phyloP scores from a whole-genome alignment of 371 early-diverging fungal species.

The Conidiobolus incongruus region DNA sequence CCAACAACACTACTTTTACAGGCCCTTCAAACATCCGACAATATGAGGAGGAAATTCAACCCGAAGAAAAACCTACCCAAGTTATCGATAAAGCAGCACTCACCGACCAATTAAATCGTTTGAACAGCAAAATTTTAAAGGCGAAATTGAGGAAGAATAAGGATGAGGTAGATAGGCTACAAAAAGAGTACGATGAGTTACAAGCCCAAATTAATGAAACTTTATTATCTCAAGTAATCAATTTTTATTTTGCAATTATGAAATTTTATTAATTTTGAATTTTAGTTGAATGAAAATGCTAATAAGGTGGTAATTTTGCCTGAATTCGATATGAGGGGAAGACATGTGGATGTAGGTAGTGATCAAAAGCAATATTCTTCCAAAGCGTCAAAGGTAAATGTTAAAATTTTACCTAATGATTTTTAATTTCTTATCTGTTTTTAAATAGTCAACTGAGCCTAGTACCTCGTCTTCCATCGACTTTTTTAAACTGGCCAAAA shows the following conservation, averaged over 20 bases:
- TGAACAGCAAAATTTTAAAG: neutral
- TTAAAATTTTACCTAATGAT: neutral
- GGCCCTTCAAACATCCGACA: neutral
- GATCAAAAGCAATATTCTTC: neutral
- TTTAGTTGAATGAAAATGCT: no score
- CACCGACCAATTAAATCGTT: neutral
- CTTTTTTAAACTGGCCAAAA: neutral
- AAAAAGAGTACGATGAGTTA: no score
- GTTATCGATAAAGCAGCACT: neutral
- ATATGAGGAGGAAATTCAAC: neutral
- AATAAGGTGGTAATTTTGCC: constrained; percentile 3
- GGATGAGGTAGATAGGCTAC: no score
- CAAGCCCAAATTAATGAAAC: no score
- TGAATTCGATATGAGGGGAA: constrained; percentile 3
- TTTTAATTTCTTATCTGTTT: neutral
- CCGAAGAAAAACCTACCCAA: neutral
- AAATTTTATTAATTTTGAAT: no score
- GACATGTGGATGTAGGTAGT: constrained; percentile 3
- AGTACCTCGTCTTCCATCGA: neutral
- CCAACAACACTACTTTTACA: neutral
- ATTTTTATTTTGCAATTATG: no score
- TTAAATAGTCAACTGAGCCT: neutral
- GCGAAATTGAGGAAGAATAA: no score
- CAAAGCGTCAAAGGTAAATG: neutral
- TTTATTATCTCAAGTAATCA: no score